These are phyloP conservation scores for Pseudocercospora cruenta DNA, from an alignment of 2,329 filamentous ascomycete species.

Conservation along the genomic window DNA sequence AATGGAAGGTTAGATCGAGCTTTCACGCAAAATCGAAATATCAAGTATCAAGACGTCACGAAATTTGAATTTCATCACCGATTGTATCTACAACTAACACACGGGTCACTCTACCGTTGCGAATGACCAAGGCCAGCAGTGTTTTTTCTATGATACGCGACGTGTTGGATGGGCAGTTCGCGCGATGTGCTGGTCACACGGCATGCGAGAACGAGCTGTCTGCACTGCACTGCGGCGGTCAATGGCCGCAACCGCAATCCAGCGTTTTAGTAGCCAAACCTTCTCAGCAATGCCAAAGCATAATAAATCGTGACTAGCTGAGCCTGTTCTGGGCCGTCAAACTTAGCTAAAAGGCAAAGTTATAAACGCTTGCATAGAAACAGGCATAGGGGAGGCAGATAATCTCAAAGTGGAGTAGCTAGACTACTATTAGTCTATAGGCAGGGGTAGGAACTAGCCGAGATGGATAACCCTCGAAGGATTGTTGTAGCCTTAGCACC, in stretches of 20 bases:
- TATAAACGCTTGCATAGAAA: too few species aligned
- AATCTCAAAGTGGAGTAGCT: too few species aligned
- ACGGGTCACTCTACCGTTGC: not conserved
- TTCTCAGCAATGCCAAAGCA: too few species aligned
- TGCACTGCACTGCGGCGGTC: conserved; percentile 15
- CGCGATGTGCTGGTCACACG: conserved; percentile 8
- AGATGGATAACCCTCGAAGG: too few species aligned
- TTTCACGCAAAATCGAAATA: not conserved
- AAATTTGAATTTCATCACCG: not conserved
- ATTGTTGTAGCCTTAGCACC: too few species aligned
- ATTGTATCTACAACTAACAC: not conserved
- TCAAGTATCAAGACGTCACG: not conserved
- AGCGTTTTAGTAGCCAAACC: not conserved
- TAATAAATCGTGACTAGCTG: too few species aligned
- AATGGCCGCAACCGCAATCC: not conserved
- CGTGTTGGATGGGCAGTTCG: not conserved
- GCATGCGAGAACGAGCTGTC: conserved; percentile 12
- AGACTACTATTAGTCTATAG: too few species aligned
- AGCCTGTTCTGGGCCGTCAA: too few species aligned
- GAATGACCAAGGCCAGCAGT: not conserved
- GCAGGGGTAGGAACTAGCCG: too few species aligned
- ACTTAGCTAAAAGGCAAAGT: too few species aligned
- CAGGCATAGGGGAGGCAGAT: too few species aligned
- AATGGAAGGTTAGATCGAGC: too few species aligned
- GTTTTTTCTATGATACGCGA: not conserved